A percentile compares a stretch with the other conserved stretches of the same genome.
Conservation (phyloP, 2,329 filamentous ascomycete species). For the Aspergillaceae sp. region DNA sequence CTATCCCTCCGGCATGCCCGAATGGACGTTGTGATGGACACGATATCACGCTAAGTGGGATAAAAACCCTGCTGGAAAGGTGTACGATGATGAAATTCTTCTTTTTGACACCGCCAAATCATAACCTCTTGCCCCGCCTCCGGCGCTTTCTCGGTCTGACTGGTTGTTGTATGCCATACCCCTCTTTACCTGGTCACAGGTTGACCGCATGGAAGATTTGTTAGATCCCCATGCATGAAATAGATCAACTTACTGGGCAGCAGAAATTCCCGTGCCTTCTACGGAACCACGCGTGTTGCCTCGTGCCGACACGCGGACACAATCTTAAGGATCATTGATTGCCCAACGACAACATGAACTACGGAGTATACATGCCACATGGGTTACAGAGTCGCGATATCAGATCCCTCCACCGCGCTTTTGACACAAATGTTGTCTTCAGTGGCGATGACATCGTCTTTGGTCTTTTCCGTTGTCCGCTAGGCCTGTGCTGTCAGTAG, state of each 20-base stretch:
- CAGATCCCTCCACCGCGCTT: not conserved
- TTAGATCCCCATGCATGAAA: slow-evolving; percentile 13
- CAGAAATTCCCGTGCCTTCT: not conserved
- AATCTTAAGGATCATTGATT: not conserved
- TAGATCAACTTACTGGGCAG: not conserved
- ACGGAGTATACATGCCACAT: not conserved
- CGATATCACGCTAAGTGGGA: slow-evolving; percentile 11
- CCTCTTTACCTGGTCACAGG: slow-evolving; percentile 1
- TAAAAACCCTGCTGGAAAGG: not conserved
- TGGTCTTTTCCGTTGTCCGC: not conserved
- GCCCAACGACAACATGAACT: not conserved
- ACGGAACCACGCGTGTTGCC: slow-evolving; percentile 7
- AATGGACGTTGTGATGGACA: slow-evolving; percentile 24
- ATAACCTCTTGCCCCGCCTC: slow-evolving; percentile 1
- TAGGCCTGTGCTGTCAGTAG: not conserved
- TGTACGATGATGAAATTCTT: not conserved
- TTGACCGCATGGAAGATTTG: slow-evolving; percentile 3
- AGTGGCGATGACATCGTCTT: slow-evolving; percentile 15
- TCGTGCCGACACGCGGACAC: not conserved
- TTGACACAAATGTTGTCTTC: not conserved
- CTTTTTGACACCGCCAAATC: slow-evolving; percentile 12
- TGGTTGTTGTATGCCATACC: not conserved
- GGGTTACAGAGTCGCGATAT: not conserved
- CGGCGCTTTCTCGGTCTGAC: not conserved
- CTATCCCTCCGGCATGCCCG: slow-evolving; percentile 23